Evolutionary conservation across 2,329 filamentous ascomycete genomes (phyloP), one percentile per base, ranked within the genome.

Genomic region (Aureobasidium sp.): DNA sequence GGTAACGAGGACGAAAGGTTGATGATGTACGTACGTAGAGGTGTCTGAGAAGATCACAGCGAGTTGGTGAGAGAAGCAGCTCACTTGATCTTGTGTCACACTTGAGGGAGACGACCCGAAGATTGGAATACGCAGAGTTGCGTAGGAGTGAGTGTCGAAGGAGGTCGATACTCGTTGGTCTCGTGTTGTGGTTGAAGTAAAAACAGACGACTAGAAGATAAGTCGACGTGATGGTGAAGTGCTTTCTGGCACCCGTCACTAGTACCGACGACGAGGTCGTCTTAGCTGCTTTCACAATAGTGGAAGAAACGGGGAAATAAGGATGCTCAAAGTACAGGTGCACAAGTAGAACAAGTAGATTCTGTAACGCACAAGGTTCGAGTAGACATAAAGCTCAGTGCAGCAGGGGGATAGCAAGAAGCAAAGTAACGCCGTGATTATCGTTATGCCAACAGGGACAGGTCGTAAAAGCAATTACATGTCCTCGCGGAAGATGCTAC

Each of bases 401-500:
- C 14, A 58, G 29, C 14, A 3, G 54, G 36, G 21, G 10, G 37
- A 21, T 21, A 21, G 21, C 21, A 37, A 41, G 32, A 45, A 45
- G 32, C 54, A 58, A n/a, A 58, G 41, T 29, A 25, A 47, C 54
- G 54, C 54, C 54, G 32, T 37, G 30, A 37, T 47, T 10, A 47
- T 58, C 29, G 53, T 57, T 10, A 6, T 30, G 1, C 37, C 39
- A 45, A 44, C 16, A 11, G 13, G 25, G 13, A 14, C 11, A 13
- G n/a, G 44, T 49, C 44, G 25, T 59, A 41, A 11, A 41, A 45
- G 45, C 45, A 44, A 27, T 47, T 67, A 89, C 70, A 90, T 81
- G 64, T 88, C 81, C 76, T 91, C 88, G 63, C 81, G 79, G 69
- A 90, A 91, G 66, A 88, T 80, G 64, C 86, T 89, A 71, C 82